phyloP scores from a whole-genome alignment of 139 green algal genomes.

The Limnomonas spitsbergensis region DNA sequence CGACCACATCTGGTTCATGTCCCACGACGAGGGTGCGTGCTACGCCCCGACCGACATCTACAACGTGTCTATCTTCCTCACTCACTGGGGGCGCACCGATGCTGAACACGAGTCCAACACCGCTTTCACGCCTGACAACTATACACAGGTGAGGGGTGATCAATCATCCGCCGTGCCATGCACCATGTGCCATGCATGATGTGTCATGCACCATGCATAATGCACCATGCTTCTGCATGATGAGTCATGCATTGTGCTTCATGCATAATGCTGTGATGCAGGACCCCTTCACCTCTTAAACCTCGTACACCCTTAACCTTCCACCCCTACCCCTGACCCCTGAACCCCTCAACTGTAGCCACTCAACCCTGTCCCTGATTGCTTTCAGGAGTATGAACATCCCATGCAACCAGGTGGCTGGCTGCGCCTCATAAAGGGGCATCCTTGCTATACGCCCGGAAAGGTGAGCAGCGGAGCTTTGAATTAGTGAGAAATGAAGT shows the following conservation, averaged over 20 bases:
- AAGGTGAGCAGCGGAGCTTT: slow-evolving; percentile 19
- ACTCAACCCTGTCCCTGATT: background rate
- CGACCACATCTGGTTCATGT: slow-evolving; percentile 64
- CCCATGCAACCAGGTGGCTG: slow-evolving; percentile 9
- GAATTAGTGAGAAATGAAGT: background rate
- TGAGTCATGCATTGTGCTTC: too few species aligned
- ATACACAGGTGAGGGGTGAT: slow-evolving; percentile 29
- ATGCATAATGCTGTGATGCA: too few species aligned
- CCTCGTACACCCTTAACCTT: too few species aligned
- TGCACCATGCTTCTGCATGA: too few species aligned
- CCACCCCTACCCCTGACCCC: too few species aligned
- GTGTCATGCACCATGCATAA: too few species aligned
- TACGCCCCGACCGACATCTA: slow-evolving; percentile 38
- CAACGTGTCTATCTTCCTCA: slow-evolving; percentile 49
- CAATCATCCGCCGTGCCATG: too few species aligned
- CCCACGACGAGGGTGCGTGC: slow-evolving; percentile 27
- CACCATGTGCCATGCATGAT: too few species aligned
- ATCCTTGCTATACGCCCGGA: slow-evolving; percentile 39
- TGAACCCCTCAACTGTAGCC: background rate
- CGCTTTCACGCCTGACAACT: slow-evolving; percentile 39
- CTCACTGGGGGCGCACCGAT: slow-evolving; percentile 52
- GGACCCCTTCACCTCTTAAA: too few species aligned
- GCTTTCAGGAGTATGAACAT: slow-evolving; percentile 7
- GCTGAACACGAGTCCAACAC: slow-evolving; percentile 25
- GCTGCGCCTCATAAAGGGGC: slow-evolving; percentile 15